These are phyloP conservation scores for Gnomoniopsis smithogilvyi DNA, from an alignment of 2,329 filamentous ascomycete species.

Conservation along the genomic window DNA sequence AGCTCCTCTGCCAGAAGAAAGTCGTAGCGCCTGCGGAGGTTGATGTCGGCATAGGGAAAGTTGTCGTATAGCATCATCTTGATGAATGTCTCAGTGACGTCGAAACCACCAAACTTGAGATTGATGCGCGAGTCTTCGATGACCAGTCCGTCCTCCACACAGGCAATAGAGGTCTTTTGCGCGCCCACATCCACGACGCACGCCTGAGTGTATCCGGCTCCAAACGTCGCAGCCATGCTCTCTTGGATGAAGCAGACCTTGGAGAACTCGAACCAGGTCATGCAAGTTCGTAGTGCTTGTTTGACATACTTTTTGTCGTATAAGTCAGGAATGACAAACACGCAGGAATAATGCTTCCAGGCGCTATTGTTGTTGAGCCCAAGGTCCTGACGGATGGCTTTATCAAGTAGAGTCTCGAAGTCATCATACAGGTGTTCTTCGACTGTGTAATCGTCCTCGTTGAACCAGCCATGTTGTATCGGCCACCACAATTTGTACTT, in stretches of 20 bases:
- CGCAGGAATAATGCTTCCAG: constrained; percentile 88
- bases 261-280: constrained; percentile 86
- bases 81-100: constrained; percentile 91
- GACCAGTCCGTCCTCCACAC: constrained; percentile 93
- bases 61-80: constrained; percentile 98
- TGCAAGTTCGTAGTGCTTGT: constrained; percentile 76
- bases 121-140: constrained; percentile 94
- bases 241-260: constrained; percentile 94
- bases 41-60: constrained; percentile 94
- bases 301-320: constrained; percentile 95
- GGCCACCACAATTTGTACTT: constrained; percentile 95
- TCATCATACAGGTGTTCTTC: constrained; percentile 82
- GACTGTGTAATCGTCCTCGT: constrained; percentile 82
- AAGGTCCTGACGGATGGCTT: constrained; percentile 81
- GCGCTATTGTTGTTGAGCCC: constrained; percentile 74
- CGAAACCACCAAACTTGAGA: constrained; percentile 86
- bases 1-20: constrained; percentile 92
- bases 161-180: constrained; percentile 95
- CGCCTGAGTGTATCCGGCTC: constrained; percentile 87
- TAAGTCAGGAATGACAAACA: constrained; percentile 94
- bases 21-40: constrained; percentile 84
- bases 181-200: constrained; percentile 96
- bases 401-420: constrained; percentile 81
- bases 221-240: constrained; percentile 90
- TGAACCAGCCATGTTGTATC: constrained; percentile 79